phyloP scores from a whole-genome alignment of 2,329 filamentous ascomycete genomes.

The Scolecobasidium constrictum region DNA sequence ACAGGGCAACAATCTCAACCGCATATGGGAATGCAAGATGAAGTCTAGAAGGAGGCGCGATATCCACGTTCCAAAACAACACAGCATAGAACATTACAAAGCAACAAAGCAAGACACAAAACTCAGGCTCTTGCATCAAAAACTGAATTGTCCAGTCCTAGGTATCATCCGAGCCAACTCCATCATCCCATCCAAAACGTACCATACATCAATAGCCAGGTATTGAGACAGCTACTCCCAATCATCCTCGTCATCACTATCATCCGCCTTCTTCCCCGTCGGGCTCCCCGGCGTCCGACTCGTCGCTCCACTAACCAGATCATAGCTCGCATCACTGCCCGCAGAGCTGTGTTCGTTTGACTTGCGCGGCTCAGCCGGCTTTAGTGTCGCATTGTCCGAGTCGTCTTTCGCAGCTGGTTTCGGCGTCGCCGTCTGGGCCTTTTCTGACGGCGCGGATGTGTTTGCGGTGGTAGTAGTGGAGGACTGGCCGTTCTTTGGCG shows the following conservation, averaged over 20 bases:
- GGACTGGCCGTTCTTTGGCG: constrained; percentile 9
- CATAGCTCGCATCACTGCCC: constrained; percentile 92
- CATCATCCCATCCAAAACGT: no score
- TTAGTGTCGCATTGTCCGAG: constrained; percentile 26
- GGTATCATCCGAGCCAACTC: no score
- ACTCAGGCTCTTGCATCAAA: no score
- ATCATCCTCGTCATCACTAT: constrained; percentile 59
- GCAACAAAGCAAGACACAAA: no score
- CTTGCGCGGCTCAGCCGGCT: constrained; percentile 16
- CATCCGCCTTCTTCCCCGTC: constrained; percentile 38
- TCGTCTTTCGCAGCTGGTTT: constrained; percentile 21
- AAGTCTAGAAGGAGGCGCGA: no score
- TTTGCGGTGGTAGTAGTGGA: constrained; percentile 11
- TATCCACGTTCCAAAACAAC: no score
- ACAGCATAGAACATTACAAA: no score
- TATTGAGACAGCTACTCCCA: constrained; percentile 51
- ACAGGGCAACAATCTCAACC: no score
- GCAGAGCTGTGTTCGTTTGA: constrained; percentile 36
- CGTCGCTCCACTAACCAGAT: constrained; percentile 62
- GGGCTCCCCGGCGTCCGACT: constrained; percentile 60
- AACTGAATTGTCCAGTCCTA: no score
- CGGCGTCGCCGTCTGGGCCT: constrained; percentile 16
- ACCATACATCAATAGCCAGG: background rate
- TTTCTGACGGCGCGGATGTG: no score
- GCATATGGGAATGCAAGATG: no score